phyloP scores from a whole-genome alignment of 179 eudicot genomes.

The Drosera spatulata region DNA sequence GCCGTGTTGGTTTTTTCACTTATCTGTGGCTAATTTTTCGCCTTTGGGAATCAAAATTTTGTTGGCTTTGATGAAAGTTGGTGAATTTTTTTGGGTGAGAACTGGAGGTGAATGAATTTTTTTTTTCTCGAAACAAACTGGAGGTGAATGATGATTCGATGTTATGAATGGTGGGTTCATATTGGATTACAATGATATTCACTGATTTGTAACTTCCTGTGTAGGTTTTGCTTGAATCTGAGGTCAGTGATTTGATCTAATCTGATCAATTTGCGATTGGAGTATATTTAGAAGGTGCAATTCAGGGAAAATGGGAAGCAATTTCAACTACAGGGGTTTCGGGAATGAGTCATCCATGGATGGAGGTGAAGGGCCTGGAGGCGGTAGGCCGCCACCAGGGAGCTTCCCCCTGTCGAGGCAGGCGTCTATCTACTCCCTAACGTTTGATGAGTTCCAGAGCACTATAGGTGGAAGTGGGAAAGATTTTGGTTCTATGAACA shows the following conservation, averaged over 20 bases:
- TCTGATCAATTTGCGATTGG: constrained; percentile 2
- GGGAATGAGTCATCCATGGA: constrained; percentile 35
- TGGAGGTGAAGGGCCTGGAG: constrained; percentile 11
- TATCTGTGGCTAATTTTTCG: too few species aligned
- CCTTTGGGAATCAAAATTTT: too few species aligned
- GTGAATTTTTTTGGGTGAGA: too few species aligned
- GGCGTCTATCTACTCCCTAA: constrained; percentile 45
- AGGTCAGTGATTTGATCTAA: not conserved
- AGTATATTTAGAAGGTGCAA: not conserved
- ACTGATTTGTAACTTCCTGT: constrained; percentile 3
- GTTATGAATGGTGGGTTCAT: not conserved
- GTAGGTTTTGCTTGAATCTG: not conserved
- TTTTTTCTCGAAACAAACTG: too few species aligned
- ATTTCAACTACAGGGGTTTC: constrained; percentile 49
- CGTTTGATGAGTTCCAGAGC: constrained; percentile 67
- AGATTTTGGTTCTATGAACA: constrained; percentile 74
- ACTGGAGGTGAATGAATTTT: too few species aligned
- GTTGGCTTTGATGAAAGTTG: too few species aligned
- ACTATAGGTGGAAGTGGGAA: constrained; percentile 44
- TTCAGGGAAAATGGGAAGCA: constrained; percentile 42
- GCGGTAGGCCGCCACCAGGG: constrained; percentile 11
- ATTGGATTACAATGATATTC: not conserved
- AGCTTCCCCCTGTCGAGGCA: constrained; percentile 33
- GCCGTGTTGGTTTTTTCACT: too few species aligned
- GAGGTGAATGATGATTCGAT: too few species aligned